Evolutionary conservation across 331 rosid species (phyloP).

Genomic region (Cucumis variabilis): DNA sequence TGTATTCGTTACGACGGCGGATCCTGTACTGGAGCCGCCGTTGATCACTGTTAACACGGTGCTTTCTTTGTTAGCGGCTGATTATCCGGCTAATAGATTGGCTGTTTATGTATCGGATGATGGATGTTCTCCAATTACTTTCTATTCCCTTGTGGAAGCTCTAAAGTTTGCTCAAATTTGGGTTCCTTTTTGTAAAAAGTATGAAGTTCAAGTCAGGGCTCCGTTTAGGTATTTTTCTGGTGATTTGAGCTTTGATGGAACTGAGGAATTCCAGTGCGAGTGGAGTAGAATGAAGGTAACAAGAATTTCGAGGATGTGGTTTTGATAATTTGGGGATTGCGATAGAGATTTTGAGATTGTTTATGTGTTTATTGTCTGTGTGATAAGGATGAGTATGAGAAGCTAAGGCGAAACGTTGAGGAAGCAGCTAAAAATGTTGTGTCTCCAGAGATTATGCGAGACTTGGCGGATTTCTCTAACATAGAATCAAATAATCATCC

Average conservation of each 20-base stretch:
- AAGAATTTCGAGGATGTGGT: background rate
- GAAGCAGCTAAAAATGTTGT: background rate
- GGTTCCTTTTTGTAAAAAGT: slow-evolving; percentile 8
- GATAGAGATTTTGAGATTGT: background rate
- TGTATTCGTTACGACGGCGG: slow-evolving; percentile 19
- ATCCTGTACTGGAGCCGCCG: slow-evolving; percentile 23
- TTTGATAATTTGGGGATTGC: background rate
- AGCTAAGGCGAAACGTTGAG: background rate
- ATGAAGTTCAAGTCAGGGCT: background rate
- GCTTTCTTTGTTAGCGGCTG: slow-evolving; percentile 19
- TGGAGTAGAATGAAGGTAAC: slow-evolving; percentile 11
- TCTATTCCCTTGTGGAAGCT: background rate
- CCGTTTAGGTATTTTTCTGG: background rate
- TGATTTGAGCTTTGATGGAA: background rate
- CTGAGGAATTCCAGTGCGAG: background rate
- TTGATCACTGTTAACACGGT: slow-evolving; percentile 14
- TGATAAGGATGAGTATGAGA: slow-evolving; percentile 17
- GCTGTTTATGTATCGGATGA: slow-evolving; percentile 14
- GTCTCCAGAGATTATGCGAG: background rate
- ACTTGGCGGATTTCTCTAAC: background rate
- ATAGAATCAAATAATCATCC: background rate
- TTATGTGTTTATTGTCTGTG: background rate
- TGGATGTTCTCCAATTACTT: background rate
- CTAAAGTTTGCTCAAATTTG: background rate
- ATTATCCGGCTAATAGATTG: slow-evolving; percentile 25